These are phyloP conservation scores for Tremella yokohamensis DNA, from an alignment of 768 basidiomycete genomes.

Conservation along the genomic window DNA sequence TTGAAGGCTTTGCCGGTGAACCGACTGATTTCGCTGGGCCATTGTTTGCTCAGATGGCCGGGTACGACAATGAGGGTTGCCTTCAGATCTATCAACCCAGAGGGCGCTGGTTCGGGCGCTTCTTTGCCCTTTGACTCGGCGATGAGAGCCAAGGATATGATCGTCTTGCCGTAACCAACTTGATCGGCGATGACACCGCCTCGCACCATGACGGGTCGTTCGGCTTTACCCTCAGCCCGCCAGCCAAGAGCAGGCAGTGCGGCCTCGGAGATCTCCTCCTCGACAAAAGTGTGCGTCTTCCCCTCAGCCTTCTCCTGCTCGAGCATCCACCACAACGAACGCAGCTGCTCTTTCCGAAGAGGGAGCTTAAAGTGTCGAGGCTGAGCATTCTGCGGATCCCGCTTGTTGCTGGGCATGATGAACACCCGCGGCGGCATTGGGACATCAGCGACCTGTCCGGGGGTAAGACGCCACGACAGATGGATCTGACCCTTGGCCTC, in stretches of 20 bases:
- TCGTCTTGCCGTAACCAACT: conserved; percentile 96
- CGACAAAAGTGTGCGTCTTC: conserved; percentile 64
- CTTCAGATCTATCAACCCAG: conserved; percentile 61
- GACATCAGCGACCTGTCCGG: conserved; percentile 40
- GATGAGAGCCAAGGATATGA: conserved; percentile 84
- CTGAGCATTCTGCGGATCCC: conserved; percentile 66
- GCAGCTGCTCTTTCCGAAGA: conserved; percentile 78
- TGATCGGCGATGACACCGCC: conserved; percentile 93
- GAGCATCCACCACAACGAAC: conserved; percentile 91
- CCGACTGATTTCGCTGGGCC: conserved; percentile 79
- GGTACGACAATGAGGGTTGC: conserved; percentile 83
- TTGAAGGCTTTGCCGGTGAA: conserved; percentile 66
- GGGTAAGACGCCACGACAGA: conserved; percentile 69
- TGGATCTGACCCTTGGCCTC: conserved; percentile 55
- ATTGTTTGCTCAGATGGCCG: conserved; percentile 82
- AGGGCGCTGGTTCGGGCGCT: conserved; percentile 30
- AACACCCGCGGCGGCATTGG: conserved; percentile 61
- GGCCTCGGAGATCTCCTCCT: conserved; percentile 92
- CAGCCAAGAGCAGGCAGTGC: conserved; percentile 80
- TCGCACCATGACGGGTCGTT: conserved; percentile 67
- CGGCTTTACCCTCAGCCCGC: conserved; percentile 89
- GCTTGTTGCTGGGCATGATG: conserved; percentile 65
- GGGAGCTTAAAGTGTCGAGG: conserved; percentile 73
- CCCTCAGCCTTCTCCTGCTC: conserved; percentile 65
- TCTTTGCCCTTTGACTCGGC: conserved; percentile 58